Percentiles rank a stretch among this genome's conserved stretches.
Evolutionary conservation across 306 rosid species (phyloP).

Genomic region (cucumber (Cucumis sativus)): Cucumber_9930_V3 NC_026657.2:12997001-12997500

Average conservation of each 20-base stretch:
- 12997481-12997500: conserved; percentile 61
- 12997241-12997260: conserved; percentile 85
- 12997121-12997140: conserved; percentile 37
- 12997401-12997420: conserved; percentile 36
- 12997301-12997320: conserved; percentile 93
- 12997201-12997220: conserved; percentile 84
- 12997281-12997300: conserved; percentile 89
- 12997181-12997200: conserved; percentile 82
- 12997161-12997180: conserved; percentile 56
- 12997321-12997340: conserved; percentile 91
- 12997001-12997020: background rate
- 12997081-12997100: background rate
- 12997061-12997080: background rate
- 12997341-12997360: conserved; percentile 90
- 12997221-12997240: conserved; percentile 82
- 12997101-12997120: background rate
- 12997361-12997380: conserved; percentile 65
- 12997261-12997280: conserved; percentile 69
- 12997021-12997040: background rate
- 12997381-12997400: conserved; percentile 86
- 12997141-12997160: conserved; percentile 56
- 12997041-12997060: background rate
- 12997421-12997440: conserved; percentile 65
- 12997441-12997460: conserved; percentile 49
- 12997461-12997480: conserved; percentile 32